A percentile compares a stretch with the other conserved stretches of the same genome.
phyloP scores from a whole-genome alignment of 805 yeast species.

The Scheffersomyces lignosus region DNA sequence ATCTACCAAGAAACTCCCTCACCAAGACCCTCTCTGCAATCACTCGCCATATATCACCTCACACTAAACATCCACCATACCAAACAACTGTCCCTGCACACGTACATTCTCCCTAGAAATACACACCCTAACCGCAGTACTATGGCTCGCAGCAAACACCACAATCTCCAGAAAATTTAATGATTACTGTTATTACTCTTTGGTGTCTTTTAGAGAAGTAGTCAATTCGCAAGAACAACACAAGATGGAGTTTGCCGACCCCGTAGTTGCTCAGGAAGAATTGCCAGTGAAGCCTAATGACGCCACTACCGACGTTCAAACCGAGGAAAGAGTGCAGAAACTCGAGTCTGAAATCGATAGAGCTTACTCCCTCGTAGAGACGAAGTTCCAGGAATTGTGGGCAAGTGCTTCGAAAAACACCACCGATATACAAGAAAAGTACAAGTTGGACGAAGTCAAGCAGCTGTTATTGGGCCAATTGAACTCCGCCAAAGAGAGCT shows the following conservation, averaged over 20 bases:
- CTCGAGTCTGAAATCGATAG: constrained; percentile 55
- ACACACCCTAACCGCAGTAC: no score
- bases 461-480: constrained; percentile 29
- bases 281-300: neutral
- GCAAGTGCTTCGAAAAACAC: constrained; percentile 32
- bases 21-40: no score
- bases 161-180: no score
- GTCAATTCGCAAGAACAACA: no score
- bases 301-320: constrained; percentile 29
- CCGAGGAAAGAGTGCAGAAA: constrained; percentile 53
- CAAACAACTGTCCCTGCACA: no score
- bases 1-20: no score
- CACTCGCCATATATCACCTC: no score
- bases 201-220: no score
- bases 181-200: no score
- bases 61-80: no score
- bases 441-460: constrained; percentile 27
- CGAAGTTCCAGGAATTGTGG: constrained; percentile 42
- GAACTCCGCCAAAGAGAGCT: constrained; percentile 23
- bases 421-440: constrained; percentile 27
- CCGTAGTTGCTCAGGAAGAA: constrained; percentile 20
- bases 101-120: no score
- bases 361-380: constrained; percentile 51
- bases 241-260: constrained; percentile 35
- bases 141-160: no score